Conservation (phyloP, 1,139 yeast genomes). For the Torulaspora globosa region DNA sequence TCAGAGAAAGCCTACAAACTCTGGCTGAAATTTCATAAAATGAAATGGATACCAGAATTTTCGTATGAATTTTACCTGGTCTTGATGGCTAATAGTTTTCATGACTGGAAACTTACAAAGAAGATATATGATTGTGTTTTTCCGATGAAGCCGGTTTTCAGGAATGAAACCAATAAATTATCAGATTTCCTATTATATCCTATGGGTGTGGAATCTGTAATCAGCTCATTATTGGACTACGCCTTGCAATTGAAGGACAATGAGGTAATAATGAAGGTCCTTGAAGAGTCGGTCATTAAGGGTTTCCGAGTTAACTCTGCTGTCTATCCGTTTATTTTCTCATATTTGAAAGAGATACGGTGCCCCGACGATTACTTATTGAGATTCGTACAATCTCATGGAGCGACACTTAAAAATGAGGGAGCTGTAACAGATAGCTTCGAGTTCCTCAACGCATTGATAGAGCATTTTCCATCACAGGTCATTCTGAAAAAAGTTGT, state of each 20-base stretch:
- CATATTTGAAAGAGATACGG: slow-evolving; percentile 30
- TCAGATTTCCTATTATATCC: slow-evolving; percentile 30
- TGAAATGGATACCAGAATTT: slow-evolving; percentile 42
- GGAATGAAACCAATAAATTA: slow-evolving; percentile 13
- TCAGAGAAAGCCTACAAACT: slow-evolving; percentile 35
- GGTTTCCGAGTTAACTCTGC: slow-evolving; percentile 32
- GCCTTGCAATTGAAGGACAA: slow-evolving; percentile 37
- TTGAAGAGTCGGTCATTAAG: slow-evolving; percentile 40
- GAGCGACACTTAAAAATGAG: slow-evolving; percentile 20
- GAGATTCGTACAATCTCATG: slow-evolving; percentile 38
- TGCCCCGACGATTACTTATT: slow-evolving; percentile 35
- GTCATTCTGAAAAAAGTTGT: slow-evolving; percentile 24
- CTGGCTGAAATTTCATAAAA: slow-evolving; percentile 37
- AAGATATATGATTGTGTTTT: slow-evolving; percentile 38
- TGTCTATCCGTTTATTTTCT: slow-evolving; percentile 37
- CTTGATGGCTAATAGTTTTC: slow-evolving; percentile 34
- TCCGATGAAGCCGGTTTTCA: slow-evolving; percentile 31
- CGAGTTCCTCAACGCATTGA: slow-evolving; percentile 33
- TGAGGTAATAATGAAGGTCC: slow-evolving; percentile 36
- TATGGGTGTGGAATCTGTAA: slow-evolving; percentile 24
- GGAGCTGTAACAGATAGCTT: slow-evolving; percentile 17
- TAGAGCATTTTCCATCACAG: slow-evolving; percentile 25
- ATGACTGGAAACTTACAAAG: slow-evolving; percentile 35
- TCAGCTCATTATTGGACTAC: slow-evolving; percentile 31
- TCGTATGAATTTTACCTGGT: slow-evolving; percentile 39